Percentiles rank a stretch among this genome's conserved stretches.
phyloP scores from a whole-genome alignment of 2,329 filamentous ascomycete species.

The Drechslerella dactyloides region DNA sequence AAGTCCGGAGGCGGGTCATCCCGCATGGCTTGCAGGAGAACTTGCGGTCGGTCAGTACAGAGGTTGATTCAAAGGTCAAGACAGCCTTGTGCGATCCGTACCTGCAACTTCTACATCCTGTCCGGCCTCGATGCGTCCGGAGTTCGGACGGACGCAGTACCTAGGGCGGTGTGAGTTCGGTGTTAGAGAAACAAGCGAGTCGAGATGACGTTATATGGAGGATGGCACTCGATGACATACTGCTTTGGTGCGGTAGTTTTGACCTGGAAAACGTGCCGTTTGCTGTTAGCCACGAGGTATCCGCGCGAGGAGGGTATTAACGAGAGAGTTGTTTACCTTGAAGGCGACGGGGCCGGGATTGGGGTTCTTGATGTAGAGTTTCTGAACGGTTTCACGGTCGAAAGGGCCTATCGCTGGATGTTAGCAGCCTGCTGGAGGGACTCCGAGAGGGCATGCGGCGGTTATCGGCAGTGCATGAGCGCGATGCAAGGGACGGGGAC shows the following conservation, averaged over 20 bases:
- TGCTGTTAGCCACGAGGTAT: conserved; percentile 38
- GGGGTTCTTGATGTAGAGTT: conserved; percentile 70
- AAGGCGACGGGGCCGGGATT: conserved; percentile 70
- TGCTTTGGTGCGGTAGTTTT: conserved; percentile 99
- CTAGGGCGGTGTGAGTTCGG: conserved; percentile 61
- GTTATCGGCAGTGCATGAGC: conserved; percentile 55
- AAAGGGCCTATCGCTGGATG: conserved; percentile 65
- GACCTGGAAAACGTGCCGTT: conserved; percentile 67
- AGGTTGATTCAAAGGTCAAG: background rate
- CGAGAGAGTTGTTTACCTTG: conserved; percentile 65
- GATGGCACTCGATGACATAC: conserved; percentile 65
- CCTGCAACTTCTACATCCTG: conserved; percentile 90
- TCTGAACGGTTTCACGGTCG: conserved; percentile 70
- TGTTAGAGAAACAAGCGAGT: conserved; percentile 49
- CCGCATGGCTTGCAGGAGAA: conserved; percentile 97
- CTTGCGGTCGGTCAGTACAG: conserved; percentile 57
- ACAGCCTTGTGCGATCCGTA: conserved; percentile 60
- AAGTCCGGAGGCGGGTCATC: conserved; percentile 83
- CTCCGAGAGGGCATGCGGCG: conserved; percentile 9
- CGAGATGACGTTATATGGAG: conserved; percentile 46
- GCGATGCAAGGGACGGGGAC: conserved; percentile 63
- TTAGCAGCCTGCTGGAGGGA: background rate
- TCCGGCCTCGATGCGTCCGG: conserved; percentile 89
- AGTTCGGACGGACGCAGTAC: conserved; percentile 97
- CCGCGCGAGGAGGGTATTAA: conserved; percentile 4